Evolutionary conservation across 257 asterid genomes (phyloP), one percentile per base, ranked within the genome.

Genomic region (Plantago major): DNA sequence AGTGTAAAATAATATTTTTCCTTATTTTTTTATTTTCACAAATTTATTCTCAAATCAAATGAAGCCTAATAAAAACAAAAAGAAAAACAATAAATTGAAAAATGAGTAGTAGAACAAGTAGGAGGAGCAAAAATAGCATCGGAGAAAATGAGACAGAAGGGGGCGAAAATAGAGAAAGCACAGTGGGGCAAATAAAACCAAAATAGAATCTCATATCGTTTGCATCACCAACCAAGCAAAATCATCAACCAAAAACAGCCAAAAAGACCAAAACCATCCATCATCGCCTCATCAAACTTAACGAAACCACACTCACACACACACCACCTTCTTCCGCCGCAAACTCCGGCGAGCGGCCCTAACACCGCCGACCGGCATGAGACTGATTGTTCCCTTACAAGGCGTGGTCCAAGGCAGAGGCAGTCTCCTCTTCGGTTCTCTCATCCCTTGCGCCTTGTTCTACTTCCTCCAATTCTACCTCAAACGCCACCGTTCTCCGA

Each of bases 381-480:
- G 97, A 58, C 89, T 92, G 57, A 82, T 92, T 38, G 98, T 92
- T 11, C 98, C 98, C 28, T 64, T 92, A 60, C 97, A 86, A 59
- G 98, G 98, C 11, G 82, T 91, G 19, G 97, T 92, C 11, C 98
- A 92, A 70, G 98, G 97, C 60, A 65, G 88, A 76, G 95, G 95
- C 4, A 97, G 98, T 11, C 62, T 92, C 11, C 73, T 92, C 64
- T 81, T 92, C 42, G 99, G 99, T 15, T 86, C 99, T 11, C 72
- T 92, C 26, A 92, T 92, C 62, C 99, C 99, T 4, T 92, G 99
- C 68, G 88, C 96, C 4, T 62, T 88, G 19, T 83, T 79, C 74
- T 92, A 92, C 70, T 92, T 92, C 74, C 87, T 92, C 13, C 97
- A 89, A 48, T 83, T 86, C 46, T 80, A 92, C 84, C 81, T 76